A percentile compares a stretch with the other conserved stretches of the same genome.
Conservation (phyloP, 441 rosid species). For the Pelargonium myrrhifolium region DNA sequence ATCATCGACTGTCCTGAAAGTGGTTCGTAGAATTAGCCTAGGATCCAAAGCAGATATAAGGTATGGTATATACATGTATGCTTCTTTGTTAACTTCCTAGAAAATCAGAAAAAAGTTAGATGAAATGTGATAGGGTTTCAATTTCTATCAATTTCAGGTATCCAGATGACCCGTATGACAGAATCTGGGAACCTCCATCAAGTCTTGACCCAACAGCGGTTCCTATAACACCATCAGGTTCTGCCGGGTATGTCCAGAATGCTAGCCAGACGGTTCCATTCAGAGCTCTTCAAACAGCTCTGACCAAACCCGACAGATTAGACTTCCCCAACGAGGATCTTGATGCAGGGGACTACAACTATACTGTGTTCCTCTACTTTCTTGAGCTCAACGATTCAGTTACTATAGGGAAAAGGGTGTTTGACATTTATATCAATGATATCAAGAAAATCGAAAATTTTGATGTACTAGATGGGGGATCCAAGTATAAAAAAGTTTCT, state of each 20-base stretch:
- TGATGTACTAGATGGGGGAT: slow-evolving; percentile 37
- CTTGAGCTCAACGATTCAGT: slow-evolving; percentile 37
- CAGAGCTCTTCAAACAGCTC: slow-evolving; percentile 44
- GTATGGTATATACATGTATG: not conserved
- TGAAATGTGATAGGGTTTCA: not conserved
- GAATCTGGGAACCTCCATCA: slow-evolving; percentile 44
- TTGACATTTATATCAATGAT: slow-evolving; percentile 42
- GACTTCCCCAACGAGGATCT: slow-evolving; percentile 34
- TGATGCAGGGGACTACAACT: slow-evolving; percentile 28
- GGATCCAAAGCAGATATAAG: not conserved
- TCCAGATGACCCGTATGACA: slow-evolving; percentile 46
- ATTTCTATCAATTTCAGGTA: slow-evolving; percentile 35
- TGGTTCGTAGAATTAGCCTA: slow-evolving; percentile 31
- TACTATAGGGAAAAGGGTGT: slow-evolving; percentile 39
- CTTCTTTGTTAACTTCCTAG: not conserved
- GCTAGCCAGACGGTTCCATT: slow-evolving; percentile 33
- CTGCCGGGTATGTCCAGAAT: slow-evolving; percentile 9
- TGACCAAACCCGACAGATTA: slow-evolving; percentile 27
- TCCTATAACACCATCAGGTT: slow-evolving; percentile 5
- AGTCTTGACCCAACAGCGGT: slow-evolving; percentile 12
- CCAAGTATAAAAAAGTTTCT: slow-evolving; percentile 31
- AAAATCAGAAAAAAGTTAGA: not conserved
- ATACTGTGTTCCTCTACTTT: slow-evolving; percentile 54
- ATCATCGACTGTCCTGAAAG: slow-evolving; percentile 30
- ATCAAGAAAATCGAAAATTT: slow-evolving; percentile 24